These are phyloP conservation scores for Boletus tomentosulus DNA, from an alignment of 768 basidiomycete species.

Conservation along the genomic window DNA sequence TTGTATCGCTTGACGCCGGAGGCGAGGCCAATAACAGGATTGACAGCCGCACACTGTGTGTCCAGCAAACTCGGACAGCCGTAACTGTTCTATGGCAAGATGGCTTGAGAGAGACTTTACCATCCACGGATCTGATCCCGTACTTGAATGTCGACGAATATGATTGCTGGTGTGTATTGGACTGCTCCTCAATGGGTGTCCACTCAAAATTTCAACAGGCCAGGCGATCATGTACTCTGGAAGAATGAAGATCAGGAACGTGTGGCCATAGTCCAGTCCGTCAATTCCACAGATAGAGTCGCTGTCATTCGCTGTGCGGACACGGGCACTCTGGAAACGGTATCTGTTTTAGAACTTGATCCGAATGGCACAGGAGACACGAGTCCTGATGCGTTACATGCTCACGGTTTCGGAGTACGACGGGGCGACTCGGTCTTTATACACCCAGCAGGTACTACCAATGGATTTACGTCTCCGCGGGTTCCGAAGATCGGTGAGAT, in stretches of 20 bases:
- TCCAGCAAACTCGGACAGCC: slow-evolving; percentile 67
- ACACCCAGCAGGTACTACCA: slow-evolving; percentile 63
- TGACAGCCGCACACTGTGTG: slow-evolving; percentile 53
- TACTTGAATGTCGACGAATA: slow-evolving; percentile 88
- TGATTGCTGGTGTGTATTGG: slow-evolving; percentile 69
- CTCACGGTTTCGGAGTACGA: slow-evolving; percentile 72
- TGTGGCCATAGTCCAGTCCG: slow-evolving; percentile 73
- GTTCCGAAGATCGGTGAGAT: slow-evolving; percentile 85
- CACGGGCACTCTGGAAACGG: slow-evolving; percentile 53
- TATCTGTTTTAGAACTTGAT: slow-evolving; percentile 85
- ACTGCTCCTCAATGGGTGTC: background rate
- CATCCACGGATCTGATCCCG: slow-evolving; percentile 66
- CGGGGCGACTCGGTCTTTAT: slow-evolving; percentile 85
- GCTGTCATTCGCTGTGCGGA: slow-evolving; percentile 60
- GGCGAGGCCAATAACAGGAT: slow-evolving; percentile 43
- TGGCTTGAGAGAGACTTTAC: slow-evolving; percentile 59
- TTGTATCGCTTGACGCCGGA: slow-evolving; percentile 59
- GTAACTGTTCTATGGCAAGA: slow-evolving; percentile 86
- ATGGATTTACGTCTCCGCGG: slow-evolving; percentile 62
- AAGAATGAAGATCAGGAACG: slow-evolving; percentile 65
- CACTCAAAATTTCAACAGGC: slow-evolving; percentile 46
- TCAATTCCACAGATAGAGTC: slow-evolving; percentile 67
- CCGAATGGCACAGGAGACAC: slow-evolving; percentile 67
- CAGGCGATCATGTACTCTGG: slow-evolving; percentile 87
- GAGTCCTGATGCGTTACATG: slow-evolving; percentile 38